These are phyloP conservation scores for Amaranthus hypochondriacus DNA, from an alignment of 148 eudicot genomes.

Conservation along the genomic window DNA sequence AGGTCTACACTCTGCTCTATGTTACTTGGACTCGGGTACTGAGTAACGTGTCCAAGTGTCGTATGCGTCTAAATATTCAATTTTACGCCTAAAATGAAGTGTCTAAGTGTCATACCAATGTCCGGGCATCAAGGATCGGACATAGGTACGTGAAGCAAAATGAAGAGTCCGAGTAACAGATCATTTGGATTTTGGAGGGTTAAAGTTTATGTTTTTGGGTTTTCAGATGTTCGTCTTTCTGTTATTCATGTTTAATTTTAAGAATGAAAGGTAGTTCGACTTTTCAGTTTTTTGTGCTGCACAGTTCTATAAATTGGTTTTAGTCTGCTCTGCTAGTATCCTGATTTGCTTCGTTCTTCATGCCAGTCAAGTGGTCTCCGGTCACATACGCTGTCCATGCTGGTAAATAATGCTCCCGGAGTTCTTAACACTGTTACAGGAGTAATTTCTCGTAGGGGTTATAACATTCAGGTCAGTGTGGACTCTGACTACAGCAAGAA, in stretches of 20 bases:
- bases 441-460: slow-evolving; percentile 79
- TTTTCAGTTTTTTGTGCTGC: neutral
- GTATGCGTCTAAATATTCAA: too few species aligned
- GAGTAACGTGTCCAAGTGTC: too few species aligned
- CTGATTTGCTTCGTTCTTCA: slow-evolving; percentile 23
- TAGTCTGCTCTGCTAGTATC: neutral
- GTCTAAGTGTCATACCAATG: too few species aligned
- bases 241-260: neutral
- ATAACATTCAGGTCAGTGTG: slow-evolving; percentile 69
- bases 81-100: too few species aligned
- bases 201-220: slow-evolving; percentile 3
- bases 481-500: neutral
- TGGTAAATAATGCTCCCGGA: slow-evolving; percentile 73
- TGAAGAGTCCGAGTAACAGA: too few species aligned
- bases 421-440: slow-evolving; percentile 80
- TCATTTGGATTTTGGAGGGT: slow-evolving; percentile 11
- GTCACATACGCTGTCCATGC: slow-evolving; percentile 82
- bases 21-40: too few species aligned
- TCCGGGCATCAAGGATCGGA: too few species aligned
- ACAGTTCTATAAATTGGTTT: neutral
- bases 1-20: neutral
- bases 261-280: neutral
- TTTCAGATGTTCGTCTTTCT: neutral
- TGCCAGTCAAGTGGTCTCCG: slow-evolving; percentile 72
- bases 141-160: too few species aligned